Evolutionary conservation across 371 early-diverging fungal species (phyloP).

Genomic region (Circinella umbellata): DNA sequence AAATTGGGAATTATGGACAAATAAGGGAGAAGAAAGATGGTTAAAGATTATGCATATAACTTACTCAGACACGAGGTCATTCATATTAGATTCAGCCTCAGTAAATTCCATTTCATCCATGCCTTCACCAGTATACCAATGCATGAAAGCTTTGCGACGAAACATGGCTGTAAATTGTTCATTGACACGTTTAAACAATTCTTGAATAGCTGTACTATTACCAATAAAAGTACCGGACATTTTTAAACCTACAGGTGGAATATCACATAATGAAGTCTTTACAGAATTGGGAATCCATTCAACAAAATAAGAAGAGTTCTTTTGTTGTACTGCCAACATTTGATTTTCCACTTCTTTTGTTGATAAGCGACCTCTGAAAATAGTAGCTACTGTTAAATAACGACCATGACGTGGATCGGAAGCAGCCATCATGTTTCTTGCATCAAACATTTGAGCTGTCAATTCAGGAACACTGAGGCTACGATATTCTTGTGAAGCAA

Average conservation of each 20-base stretch:
- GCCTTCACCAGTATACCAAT: conserved; percentile 98
- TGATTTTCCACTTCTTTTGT: conserved; percentile 99
- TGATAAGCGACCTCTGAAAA: conserved; percentile 98
- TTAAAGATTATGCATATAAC: neutral
- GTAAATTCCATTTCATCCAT: conserved; percentile 98
- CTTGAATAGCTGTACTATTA: conserved; percentile 98
- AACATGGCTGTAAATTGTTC: conserved; percentile 94
- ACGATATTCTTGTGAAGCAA: conserved; percentile 88
- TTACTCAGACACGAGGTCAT: conserved; percentile 97
- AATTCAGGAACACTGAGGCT: conserved; percentile 91
- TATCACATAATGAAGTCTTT: conserved; percentile 98
- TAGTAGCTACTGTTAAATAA: conserved; percentile 97
- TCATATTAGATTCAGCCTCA: conserved; percentile 91
- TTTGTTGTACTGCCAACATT: conserved; percentile 94
- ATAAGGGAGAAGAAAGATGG: too few species aligned
- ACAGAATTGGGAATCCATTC: conserved; percentile 99
- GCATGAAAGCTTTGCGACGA: conserved; percentile 95
- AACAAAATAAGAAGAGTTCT: conserved; percentile 97
- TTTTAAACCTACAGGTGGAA: conserved; percentile 95
- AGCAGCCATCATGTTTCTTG: conserved; percentile 99
- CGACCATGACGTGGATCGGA: conserved; percentile 97
- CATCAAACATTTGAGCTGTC: conserved; percentile 98
- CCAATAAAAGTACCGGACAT: conserved; percentile 99
- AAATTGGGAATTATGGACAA: too few species aligned
- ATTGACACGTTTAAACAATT: conserved; percentile 92